These are phyloP conservation scores for Phytophthora fragariaefolia DNA, from an alignment of 352 stramenopile species.

Conservation along the genomic window DNA sequence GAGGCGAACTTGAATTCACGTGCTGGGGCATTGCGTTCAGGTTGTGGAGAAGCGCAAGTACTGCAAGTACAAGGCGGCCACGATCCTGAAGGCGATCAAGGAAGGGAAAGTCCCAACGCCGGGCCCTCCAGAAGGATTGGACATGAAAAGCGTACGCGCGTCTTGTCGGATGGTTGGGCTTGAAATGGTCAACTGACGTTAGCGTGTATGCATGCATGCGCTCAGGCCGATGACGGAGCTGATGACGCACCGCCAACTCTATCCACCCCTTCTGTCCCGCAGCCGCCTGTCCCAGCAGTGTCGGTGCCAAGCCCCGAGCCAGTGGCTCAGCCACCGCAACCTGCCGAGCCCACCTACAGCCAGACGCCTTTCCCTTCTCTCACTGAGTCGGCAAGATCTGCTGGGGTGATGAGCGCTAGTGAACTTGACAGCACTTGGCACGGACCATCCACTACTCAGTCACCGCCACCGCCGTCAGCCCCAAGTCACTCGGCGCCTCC, in stretches of 20 bases:
- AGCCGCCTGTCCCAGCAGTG: constrained; percentile 29
- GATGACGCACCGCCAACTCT: constrained; percentile 15
- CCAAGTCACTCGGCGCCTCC: constrained; percentile 25
- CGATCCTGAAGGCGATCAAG: constrained; percentile 96
- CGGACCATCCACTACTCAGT: constrained; percentile 13
- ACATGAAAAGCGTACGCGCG: constrained; percentile 43
- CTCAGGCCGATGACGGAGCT: constrained; percentile 26
- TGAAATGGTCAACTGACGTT: constrained; percentile 1
- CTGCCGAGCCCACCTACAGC: constrained; percentile 9
- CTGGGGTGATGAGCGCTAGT: constrained; percentile 38
- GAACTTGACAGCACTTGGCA: constrained; percentile 36
- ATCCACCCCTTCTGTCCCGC: constrained; percentile 1
- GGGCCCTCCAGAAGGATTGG: constrained; percentile 69
- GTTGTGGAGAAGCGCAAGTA: constrained; percentile 93
- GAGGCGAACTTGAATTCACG: constrained; percentile 6
- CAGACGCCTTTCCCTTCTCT: constrained; percentile 55
- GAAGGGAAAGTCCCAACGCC: constrained; percentile 87
- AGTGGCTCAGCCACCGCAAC: constrained; percentile 16
- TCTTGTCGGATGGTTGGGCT: background rate
- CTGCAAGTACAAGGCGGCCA: constrained; percentile 96
- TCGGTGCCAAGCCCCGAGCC: background rate
- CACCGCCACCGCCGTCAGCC: constrained; percentile 4
- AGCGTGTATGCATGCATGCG: background rate
- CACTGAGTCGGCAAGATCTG: constrained; percentile 51
- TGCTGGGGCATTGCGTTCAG: constrained; percentile 25